Conservation (phyloP, 768 basidiomycete genomes). For the Pleurotus djamor region DNA sequence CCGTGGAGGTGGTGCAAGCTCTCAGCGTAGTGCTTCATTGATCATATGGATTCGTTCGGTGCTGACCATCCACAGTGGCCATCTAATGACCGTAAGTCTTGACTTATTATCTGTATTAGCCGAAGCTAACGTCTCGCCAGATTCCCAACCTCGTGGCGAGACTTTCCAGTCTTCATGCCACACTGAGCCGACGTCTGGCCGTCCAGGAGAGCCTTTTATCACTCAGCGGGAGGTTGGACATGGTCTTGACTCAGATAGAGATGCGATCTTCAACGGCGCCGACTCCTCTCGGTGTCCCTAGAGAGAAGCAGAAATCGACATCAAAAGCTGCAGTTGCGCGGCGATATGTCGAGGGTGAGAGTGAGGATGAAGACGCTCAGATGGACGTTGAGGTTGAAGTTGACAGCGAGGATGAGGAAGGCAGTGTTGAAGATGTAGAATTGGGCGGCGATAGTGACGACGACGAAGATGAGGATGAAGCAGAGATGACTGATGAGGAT, state of each 20-base stretch:
- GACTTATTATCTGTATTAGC: conserved; percentile 3
- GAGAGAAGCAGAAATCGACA: conserved; percentile 29
- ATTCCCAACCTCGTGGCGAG: conserved; percentile 91
- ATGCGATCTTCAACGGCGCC: conserved; percentile 77
- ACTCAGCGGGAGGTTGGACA: conserved; percentile 87
- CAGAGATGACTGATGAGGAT: conserved; percentile 38
- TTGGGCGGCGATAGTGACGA: conserved; percentile 63
- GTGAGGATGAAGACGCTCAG: conserved; percentile 54
- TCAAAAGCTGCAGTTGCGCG: conserved; percentile 26
- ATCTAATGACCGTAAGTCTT: conserved; percentile 86
- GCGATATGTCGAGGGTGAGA: conserved; percentile 23
- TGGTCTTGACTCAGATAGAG: conserved; percentile 92
- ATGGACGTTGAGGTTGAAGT: conserved; percentile 59
- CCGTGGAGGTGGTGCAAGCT: conserved; percentile 75
- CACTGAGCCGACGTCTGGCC: conserved; percentile 74
- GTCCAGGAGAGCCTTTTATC: conserved; percentile 84
- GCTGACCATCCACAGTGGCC: conserved; percentile 81
- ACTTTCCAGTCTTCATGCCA: conserved; percentile 81
- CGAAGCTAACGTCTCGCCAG: conserved; percentile 35
- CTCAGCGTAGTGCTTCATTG: conserved; percentile 69
- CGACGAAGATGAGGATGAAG: conserved; percentile 44
- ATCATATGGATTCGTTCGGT: conserved; percentile 81
- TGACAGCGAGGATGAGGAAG: conserved; percentile 65
- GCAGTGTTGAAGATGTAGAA: conserved; percentile 79
- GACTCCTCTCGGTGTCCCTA: conserved; percentile 44